Evolutionary conservation across 176 grass and related monocot species (phyloP).

Genomic region (Ensete ventricosum): DNA sequence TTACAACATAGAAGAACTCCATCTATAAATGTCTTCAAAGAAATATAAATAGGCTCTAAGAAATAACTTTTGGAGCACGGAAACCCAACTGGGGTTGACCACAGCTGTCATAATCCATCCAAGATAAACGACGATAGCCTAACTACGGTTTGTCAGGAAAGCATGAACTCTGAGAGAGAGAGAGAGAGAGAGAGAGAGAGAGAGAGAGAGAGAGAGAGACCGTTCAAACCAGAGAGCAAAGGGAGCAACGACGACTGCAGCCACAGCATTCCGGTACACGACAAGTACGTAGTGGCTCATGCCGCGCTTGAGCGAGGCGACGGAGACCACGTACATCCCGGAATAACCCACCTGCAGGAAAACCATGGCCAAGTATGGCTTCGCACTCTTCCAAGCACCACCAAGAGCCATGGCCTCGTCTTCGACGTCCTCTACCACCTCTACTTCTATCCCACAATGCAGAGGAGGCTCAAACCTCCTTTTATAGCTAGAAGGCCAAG

Average conservation of each 20-base stretch:
- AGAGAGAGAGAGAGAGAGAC: constrained; percentile 1
- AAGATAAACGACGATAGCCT: no score
- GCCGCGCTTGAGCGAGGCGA: constrained; percentile 60
- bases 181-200: no score
- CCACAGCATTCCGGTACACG: constrained; percentile 61
- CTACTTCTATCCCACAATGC: background rate
- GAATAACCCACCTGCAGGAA: constrained; percentile 84
- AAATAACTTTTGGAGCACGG: no score
- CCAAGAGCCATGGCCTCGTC: background rate
- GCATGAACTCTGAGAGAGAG: background rate
- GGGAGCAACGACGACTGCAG: constrained; percentile 57
- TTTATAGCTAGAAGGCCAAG: no score
- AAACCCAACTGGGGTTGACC: no score
- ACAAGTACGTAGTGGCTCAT: constrained; percentile 87
- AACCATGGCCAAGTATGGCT: constrained; percentile 84
- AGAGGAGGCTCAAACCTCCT: background rate
- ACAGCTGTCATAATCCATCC: background rate
- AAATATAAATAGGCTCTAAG: no score
- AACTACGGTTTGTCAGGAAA: no score
- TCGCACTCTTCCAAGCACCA: constrained; percentile 7
- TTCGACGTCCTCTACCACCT: background rate
- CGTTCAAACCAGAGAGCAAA: constrained; percentile 81
- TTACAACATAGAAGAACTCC: no score
- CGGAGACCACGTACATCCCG: constrained; percentile 75
- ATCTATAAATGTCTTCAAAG: no score